These are phyloP conservation scores for Bjerkandera adusta DNA, from an alignment of 1,284 basidiomycete species.

Conservation along the genomic window DNA sequence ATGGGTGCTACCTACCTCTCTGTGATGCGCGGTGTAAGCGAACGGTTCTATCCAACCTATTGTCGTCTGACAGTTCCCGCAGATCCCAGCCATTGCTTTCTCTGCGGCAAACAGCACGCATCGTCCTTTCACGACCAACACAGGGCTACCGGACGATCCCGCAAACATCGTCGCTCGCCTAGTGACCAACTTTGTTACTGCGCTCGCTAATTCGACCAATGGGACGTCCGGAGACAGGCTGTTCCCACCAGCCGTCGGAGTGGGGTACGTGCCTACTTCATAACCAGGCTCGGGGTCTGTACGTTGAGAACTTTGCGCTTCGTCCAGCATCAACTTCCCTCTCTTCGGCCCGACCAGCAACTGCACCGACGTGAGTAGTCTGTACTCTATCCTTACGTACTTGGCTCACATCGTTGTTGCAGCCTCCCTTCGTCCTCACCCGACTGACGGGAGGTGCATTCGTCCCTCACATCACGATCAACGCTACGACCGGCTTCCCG, in stretches of 20 bases:
- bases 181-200: slow-evolving; percentile 23
- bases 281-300: not conserved
- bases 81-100: slow-evolving; percentile 29
- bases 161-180: slow-evolving; percentile 27
- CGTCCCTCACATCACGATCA: slow-evolving; percentile 20
- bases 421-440: slow-evolving; percentile 28
- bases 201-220: slow-evolving; percentile 22
- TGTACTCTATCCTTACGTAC: not conserved
- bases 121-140: slow-evolving; percentile 29
- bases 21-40: slow-evolving; percentile 26
- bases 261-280: slow-evolving; percentile 20
- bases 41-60: not conserved
- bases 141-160: slow-evolving; percentile 21
- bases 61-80: not conserved
- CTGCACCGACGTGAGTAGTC: slow-evolving; percentile 21
- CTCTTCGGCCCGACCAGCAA: slow-evolving; percentile 24
- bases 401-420: too few relatives aligned
- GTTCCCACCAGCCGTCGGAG: slow-evolving; percentile 26
- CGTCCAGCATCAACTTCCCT: slow-evolving; percentile 24
- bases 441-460: slow-evolving; percentile 26
- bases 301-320: not conserved
- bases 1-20: slow-evolving; percentile 27
- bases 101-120: slow-evolving; percentile 29
- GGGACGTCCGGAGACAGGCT: slow-evolving; percentile 21
- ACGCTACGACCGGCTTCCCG: slow-evolving; percentile 26